Percentiles rank a stretch among this genome's conserved stretches.
phyloP scores from a whole-genome alignment of 768 basidiomycete species.

The Suillus paluster region DNA sequence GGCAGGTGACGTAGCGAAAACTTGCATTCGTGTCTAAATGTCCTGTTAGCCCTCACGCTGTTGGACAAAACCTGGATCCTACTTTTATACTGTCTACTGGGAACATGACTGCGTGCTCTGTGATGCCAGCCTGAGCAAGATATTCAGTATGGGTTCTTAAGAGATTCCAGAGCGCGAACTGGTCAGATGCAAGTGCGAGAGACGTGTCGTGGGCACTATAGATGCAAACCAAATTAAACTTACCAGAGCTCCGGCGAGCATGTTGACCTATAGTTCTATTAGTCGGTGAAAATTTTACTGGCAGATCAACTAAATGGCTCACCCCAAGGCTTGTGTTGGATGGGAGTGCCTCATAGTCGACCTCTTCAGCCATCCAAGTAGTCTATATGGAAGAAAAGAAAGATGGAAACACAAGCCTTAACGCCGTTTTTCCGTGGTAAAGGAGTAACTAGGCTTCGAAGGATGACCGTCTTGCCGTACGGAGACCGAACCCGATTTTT shows the following conservation, averaged over 20 bases:
- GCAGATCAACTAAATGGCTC: constrained; percentile 15
- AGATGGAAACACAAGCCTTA: constrained; percentile 8
- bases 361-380: constrained; percentile 45
- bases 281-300: constrained; percentile 21
- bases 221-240: constrained; percentile 39
- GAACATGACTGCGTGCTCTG: constrained; percentile 99
- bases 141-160: constrained; percentile 18
- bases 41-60: not conserved
- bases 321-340: constrained; percentile 82
- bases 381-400: constrained; percentile 11
- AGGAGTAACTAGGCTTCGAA: not conserved
- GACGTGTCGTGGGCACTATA: not conserved
- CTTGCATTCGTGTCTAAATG: constrained; percentile 96
- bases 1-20: constrained; percentile 83
- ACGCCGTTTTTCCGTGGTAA: constrained; percentile 11
- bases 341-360: constrained; percentile 71
- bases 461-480: not conserved
- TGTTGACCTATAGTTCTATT: constrained; percentile 77
- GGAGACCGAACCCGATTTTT: not conserved
- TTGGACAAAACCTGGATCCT: constrained; percentile 9
- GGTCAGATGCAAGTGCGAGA: not conserved
- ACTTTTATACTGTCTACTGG: constrained; percentile 99
- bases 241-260: constrained; percentile 96
- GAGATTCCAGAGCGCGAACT: not conserved
- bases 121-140: constrained; percentile 87